Evolutionary conservation across 306 rosid species (phyloP).

Genomic region (Sesbania bispinosa): DNA sequence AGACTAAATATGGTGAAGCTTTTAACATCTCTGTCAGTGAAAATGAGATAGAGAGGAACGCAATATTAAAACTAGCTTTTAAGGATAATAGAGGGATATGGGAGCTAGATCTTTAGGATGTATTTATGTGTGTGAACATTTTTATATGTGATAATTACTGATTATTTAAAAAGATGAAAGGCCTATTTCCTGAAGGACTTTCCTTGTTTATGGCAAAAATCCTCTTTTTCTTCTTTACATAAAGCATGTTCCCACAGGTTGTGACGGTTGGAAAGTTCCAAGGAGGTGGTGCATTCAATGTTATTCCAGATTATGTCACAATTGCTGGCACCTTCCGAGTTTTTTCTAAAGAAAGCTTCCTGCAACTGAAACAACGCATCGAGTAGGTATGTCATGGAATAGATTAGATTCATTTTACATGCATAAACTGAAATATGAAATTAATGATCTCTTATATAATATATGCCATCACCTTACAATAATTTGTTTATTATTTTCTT

Average conservation of each 20-base stretch:
- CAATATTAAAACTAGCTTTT: too few species aligned
- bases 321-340: too few species aligned
- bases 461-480: background rate
- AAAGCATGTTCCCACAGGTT: constrained; percentile 39
- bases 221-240: constrained; percentile 16
- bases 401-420: background rate
- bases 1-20: background rate
- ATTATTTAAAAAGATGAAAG: background rate
- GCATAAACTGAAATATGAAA: background rate
- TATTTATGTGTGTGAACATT: too few species aligned
- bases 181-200: background rate
- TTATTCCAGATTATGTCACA: too few species aligned
- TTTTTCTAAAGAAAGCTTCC: constrained; percentile 46
- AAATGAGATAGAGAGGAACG: background rate
- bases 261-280: too few species aligned
- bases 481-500: background rate
- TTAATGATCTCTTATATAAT: background rate
- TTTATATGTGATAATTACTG: too few species aligned
- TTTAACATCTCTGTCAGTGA: background rate
- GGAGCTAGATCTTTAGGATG: too few species aligned
- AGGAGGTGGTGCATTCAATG: too few species aligned
- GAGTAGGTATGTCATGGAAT: too few species aligned
- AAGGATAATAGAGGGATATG: too few species aligned
- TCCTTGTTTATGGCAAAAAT: constrained; percentile 4
- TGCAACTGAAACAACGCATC: constrained; percentile 59